These are phyloP conservation scores for Metschnikowia anglica DNA, from an alignment of 805 yeast species.

Conservation along the genomic window DNA sequence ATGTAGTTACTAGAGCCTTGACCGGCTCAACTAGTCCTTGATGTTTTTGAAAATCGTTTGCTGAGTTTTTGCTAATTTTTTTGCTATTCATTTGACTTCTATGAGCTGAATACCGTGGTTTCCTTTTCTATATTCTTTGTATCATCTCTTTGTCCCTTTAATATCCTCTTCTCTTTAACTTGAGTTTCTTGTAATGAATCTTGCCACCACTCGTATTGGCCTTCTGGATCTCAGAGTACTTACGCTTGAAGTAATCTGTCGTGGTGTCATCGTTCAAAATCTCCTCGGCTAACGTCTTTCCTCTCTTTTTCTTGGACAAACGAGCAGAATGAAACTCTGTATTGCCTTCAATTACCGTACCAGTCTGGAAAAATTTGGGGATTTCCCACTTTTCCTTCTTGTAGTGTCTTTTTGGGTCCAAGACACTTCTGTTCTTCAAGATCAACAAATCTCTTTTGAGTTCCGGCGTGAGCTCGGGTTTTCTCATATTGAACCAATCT, in stretches of 20 bases:
- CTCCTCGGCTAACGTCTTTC: conserved; percentile 77
- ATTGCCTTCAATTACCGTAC: conserved; percentile 81
- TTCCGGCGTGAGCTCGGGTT: conserved; percentile 38
- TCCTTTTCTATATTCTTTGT: too few relatives aligned
- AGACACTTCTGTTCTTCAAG: conserved; percentile 80
- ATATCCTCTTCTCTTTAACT: conserved; percentile 57
- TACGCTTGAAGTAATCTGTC: conserved; percentile 77
- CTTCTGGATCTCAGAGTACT: conserved; percentile 75
- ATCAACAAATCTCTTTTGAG: conserved; percentile 75
- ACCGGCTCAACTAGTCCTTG: too few relatives aligned
- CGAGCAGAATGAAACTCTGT: conserved; percentile 73
- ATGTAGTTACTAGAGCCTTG: too few relatives aligned
- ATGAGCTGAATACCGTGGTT: too few relatives aligned
- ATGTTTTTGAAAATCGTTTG: too few relatives aligned
- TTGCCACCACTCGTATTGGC: conserved; percentile 63
- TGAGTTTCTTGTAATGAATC: conserved; percentile 60
- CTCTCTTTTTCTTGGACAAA: conserved; percentile 68
- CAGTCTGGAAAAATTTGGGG: conserved; percentile 83
- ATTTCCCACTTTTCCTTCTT: conserved; percentile 77
- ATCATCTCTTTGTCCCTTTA: too few relatives aligned
- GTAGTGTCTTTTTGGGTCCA: conserved; percentile 95
- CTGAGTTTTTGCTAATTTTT: too few relatives aligned
- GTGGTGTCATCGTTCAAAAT: conserved; percentile 70
- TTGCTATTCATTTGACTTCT: too few relatives aligned
- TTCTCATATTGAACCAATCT: conserved; percentile 22